A percentile compares a stretch with the other conserved stretches of the same genome.
Conservation (phyloP, 2,329 filamentous ascomycete genomes). For the Hypoxylon sp. region DNA sequence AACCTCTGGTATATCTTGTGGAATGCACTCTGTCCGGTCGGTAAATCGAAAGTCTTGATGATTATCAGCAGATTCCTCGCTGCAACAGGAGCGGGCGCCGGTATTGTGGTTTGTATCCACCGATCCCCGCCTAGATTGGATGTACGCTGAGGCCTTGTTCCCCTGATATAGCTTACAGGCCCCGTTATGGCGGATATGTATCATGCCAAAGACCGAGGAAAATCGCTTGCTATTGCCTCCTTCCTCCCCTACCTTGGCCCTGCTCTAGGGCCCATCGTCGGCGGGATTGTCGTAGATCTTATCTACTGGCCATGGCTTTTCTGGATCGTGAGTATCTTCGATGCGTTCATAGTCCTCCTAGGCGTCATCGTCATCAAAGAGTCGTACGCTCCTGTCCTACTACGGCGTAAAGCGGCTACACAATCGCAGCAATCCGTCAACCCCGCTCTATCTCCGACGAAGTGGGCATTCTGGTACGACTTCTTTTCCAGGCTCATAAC, state of each 20-base stretch:
- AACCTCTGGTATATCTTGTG: constrained; percentile 57
- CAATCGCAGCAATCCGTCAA: constrained; percentile 63
- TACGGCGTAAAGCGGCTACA: constrained; percentile 68
- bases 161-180: constrained; percentile 50
- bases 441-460: constrained; percentile 60
- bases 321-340: constrained; percentile 73
- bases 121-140: not conserved
- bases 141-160: constrained; percentile 1
- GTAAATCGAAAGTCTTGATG: constrained; percentile 53
- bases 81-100: constrained; percentile 53
- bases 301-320: constrained; percentile 80
- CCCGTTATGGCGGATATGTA: constrained; percentile 59
- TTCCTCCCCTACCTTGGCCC: constrained; percentile 67
- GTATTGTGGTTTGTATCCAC: constrained; percentile 49
- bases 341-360: constrained; percentile 68
- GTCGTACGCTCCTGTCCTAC: constrained; percentile 75
- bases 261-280: constrained; percentile 76
- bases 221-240: constrained; percentile 55
- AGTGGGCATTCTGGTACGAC: constrained; percentile 39
- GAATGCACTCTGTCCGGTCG: constrained; percentile 56
- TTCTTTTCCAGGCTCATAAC: constrained; percentile 53
- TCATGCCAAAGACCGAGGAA: constrained; percentile 55
- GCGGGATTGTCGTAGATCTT: constrained; percentile 74
- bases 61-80: constrained; percentile 53
- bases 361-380: constrained; percentile 71